Conservation (phyloP, 805 yeast species). For the Candida parachauliodes region DNA sequence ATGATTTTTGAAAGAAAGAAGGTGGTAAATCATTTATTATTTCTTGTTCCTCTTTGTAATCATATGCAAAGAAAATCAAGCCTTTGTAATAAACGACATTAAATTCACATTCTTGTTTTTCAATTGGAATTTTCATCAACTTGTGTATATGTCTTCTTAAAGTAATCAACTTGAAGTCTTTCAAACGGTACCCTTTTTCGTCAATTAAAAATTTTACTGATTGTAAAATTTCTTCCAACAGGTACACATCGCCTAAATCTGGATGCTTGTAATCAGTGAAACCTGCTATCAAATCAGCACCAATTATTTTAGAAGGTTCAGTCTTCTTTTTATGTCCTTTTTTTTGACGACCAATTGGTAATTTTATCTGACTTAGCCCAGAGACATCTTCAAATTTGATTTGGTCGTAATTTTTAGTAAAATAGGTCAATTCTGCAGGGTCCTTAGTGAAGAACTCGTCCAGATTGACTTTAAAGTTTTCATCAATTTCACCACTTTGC, state of each 20-base stretch:
- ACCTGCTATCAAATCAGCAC: slow-evolving; percentile 17
- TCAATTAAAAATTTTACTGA: slow-evolving; percentile 11
- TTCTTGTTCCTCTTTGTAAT: slow-evolving; percentile 14
- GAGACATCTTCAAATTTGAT: slow-evolving; percentile 12
- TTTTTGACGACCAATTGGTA: slow-evolving; percentile 8
- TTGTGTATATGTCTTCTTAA: slow-evolving; percentile 17
- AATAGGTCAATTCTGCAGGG: slow-evolving; percentile 20
- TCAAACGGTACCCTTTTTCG: slow-evolving; percentile 3
- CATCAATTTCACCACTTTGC: background rate
- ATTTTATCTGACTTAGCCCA: slow-evolving; percentile 9
- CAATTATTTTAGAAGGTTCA: slow-evolving; percentile 11
- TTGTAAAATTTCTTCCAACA: slow-evolving; percentile 14
- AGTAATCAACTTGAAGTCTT: slow-evolving; percentile 13
- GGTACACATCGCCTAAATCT: slow-evolving; percentile 12
- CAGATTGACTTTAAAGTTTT: background rate
- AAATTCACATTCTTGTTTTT: slow-evolving; percentile 12
- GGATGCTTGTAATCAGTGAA: slow-evolving; percentile 12
- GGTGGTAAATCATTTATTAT: slow-evolving; percentile 3
- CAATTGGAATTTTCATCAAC: slow-evolving; percentile 19
- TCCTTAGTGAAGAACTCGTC: background rate
- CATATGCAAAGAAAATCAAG: slow-evolving; percentile 17
- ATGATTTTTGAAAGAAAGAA: slow-evolving; percentile 1
- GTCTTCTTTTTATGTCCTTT: background rate
- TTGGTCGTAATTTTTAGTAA: slow-evolving; percentile 61
- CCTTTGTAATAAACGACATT: slow-evolving; percentile 17